Evolutionary conservation across 805 yeast species (phyloP), one percentile per base, ranked within the genome.

Genomic region (Candida michaelii): DNA sequence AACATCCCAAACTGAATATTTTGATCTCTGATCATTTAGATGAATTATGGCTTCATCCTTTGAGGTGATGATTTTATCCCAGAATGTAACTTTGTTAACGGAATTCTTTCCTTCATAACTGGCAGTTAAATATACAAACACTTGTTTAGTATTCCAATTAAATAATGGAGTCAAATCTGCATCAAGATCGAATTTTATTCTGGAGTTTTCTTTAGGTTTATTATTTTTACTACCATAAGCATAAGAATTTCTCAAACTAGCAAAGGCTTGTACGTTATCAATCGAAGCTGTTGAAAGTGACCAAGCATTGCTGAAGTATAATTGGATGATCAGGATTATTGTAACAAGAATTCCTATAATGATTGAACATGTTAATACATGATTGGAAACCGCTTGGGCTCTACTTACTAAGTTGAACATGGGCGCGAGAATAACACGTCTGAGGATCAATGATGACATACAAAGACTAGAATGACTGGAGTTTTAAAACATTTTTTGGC

Each of bases 81-180:
- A 91, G 57, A 86, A 82, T 0, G 91, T 85, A 29, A 90, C 86
- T 49, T 82, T 80, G 62, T 83, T 85, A 2, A 62, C 58, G n/a
- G 76, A 63, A 8, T 60, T 69, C 45, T 65, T 59, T 70, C 80
- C 80, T 13, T 71, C 69, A 54, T 90, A 90, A 56, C 88, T 91
- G 1, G 95, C 96, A 2, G 95, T 86, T 48, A 93, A 71, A 56
- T 91, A 93, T 4, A 84, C 86, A 56, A 93, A 91, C n/a, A 91
- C 81, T 63, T 91, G 98, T 59, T 91, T 91, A 10, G 99, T 93
- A 65, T 91, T 93, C 97, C 97, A 91, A 63, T 85, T 89, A 76
- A 90, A 90, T 40, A 93, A 72, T 1, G 88, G 82, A 1, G 86
- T 59, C 47, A 91, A 71, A 62, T 91, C 97, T 1, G 73, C 71